Conservation (phyloP, 371 early-diverging fungal species). For the Mucor mucedo region DNA sequence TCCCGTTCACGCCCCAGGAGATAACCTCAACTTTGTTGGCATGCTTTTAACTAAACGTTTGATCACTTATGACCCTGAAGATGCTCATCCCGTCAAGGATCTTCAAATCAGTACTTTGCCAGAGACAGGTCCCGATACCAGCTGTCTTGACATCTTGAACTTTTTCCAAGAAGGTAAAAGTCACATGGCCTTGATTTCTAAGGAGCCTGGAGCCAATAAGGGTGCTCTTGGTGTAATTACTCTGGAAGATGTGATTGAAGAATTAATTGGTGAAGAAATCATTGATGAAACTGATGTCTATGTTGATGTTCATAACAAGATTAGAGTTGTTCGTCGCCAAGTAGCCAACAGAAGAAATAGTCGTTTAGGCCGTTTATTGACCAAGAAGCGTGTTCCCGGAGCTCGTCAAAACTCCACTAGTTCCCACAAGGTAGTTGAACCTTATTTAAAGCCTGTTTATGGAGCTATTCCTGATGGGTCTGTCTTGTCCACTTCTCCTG, state of each 20-base stretch:
- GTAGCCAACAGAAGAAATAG: conserved; percentile 32
- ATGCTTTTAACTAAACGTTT: conserved; percentile 92
- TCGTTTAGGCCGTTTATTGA: conserved; percentile 27
- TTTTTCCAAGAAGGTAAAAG: conserved; percentile 92
- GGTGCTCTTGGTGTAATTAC: conserved; percentile 90
- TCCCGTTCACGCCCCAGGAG: conserved; percentile 74
- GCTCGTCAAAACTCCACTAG: conserved; percentile 22
- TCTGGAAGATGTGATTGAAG: conserved; percentile 97
- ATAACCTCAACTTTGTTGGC: conserved; percentile 82
- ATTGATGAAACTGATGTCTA: conserved; percentile 95
- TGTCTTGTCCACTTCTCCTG: conserved; percentile 20
- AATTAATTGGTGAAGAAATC: conserved; percentile 92
- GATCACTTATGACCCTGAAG: conserved; percentile 86
- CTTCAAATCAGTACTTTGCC: conserved; percentile 79
- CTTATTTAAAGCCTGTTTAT: conserved; percentile 31
- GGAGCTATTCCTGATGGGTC: conserved; percentile 24
- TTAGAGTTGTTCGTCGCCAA: conserved; percentile 35
- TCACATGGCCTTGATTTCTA: conserved; percentile 79
- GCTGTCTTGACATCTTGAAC: conserved; percentile 90
- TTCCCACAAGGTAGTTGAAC: conserved; percentile 32
- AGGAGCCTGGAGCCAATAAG: conserved; percentile 53
- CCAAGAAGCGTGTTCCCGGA: conserved; percentile 19
- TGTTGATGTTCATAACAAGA: conserved; percentile 66
- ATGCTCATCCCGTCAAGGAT: conserved; percentile 69
- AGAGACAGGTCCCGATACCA: conserved; percentile 72